Percentiles rank a stretch among this genome's conserved stretches.
phyloP scores from a whole-genome alignment of 2,329 filamentous ascomycete genomes.

The Berkeleyomyces basicola region DNA sequence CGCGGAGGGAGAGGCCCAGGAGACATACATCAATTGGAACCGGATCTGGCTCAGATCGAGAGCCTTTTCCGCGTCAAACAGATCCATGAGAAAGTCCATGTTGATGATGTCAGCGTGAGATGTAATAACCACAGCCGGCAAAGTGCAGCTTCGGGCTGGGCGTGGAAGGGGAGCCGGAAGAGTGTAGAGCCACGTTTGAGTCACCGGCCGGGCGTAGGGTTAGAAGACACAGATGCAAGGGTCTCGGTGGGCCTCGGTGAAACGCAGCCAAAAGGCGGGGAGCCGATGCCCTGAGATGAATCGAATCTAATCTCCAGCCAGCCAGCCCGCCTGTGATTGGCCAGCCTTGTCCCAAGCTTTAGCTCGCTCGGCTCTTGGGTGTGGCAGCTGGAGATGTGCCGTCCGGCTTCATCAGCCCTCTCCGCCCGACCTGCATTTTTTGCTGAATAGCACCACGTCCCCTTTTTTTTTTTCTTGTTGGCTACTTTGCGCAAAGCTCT shows the following conservation, averaged over 20 bases:
- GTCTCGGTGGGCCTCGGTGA: too few relatives aligned
- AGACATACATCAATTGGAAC: conserved; percentile 74
- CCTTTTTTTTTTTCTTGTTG: neutral
- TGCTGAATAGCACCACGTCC: too few relatives aligned
- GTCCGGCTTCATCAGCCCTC: too few relatives aligned
- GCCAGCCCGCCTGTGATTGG: neutral
- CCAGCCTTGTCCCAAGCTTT: conserved; percentile 2
- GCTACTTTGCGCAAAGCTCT: neutral
- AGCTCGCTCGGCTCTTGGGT: too few relatives aligned
- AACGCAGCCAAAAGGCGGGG: neutral
- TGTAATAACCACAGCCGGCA: neutral
- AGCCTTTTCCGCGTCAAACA: conserved; percentile 69
- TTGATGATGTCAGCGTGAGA: conserved; percentile 14
- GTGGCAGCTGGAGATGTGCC: too few relatives aligned
- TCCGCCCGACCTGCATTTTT: too few relatives aligned
- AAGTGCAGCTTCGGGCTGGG: too few relatives aligned
- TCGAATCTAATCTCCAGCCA: neutral
- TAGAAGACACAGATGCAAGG: too few relatives aligned
- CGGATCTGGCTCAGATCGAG: conserved; percentile 84
- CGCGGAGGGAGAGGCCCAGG: neutral
- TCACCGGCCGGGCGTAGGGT: neutral
- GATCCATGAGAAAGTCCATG: conserved; percentile 86
- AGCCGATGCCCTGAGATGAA: neutral
- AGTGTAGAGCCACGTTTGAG: neutral
- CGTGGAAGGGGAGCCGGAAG: neutral